Percentiles rank a stretch among this genome's conserved stretches.
These are phyloP conservation scores for Parsonsia alboflavescens DNA, from an alignment of 257 asterid genomes.

Conservation along the genomic window DNA sequence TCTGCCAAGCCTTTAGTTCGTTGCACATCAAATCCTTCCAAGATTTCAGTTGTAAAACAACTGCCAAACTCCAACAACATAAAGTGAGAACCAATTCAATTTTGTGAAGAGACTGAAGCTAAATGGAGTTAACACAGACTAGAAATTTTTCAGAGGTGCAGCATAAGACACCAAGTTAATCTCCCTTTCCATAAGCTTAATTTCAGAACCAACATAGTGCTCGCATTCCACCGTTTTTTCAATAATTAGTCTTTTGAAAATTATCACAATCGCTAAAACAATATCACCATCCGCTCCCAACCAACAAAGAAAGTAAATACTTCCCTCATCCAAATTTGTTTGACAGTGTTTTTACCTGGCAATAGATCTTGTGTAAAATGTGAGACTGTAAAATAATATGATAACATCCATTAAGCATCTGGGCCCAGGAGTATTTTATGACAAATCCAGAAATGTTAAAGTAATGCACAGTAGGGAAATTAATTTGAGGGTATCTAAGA, in stretches of 20 bases:
- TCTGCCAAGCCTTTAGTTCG: slow-evolving; percentile 83
- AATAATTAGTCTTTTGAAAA: background rate
- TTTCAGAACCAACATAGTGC: background rate
- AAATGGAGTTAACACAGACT: slow-evolving; percentile 7
- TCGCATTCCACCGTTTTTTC: background rate
- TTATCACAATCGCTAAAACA: background rate
- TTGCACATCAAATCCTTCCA: slow-evolving; percentile 98
- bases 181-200: no score
- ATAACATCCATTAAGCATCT: background rate
- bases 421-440: background rate
- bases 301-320: background rate
- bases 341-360: background rate
- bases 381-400: background rate
- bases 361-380: background rate
- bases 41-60: slow-evolving; percentile 94
- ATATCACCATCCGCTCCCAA: background rate
- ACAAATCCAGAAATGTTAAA: background rate
- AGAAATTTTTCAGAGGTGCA: background rate
- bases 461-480: no score
- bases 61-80: slow-evolving; percentile 39
- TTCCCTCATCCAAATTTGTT: background rate
- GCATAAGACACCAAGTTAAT: background rate
- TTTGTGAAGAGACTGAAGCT: background rate
- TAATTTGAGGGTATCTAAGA: background rate
- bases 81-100: slow-evolving; percentile 11